Conservation (phyloP, 176 grass and related monocot genomes). For the Pontederia crassipes region DNA sequence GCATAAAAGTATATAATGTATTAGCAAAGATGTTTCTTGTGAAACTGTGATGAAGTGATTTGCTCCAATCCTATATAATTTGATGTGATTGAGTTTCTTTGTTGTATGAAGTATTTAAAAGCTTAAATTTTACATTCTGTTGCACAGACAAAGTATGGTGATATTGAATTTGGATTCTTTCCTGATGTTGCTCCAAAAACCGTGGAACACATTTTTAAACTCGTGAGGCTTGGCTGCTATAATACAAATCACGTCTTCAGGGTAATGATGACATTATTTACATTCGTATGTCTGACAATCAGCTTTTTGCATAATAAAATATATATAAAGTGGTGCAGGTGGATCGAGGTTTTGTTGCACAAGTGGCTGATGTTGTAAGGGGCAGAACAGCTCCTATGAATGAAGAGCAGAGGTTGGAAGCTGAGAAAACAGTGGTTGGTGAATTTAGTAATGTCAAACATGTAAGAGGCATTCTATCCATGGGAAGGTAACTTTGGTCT, state of each 20-base stretch:
- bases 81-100: not conserved
- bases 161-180: constrained; percentile 93
- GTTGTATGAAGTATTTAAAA: constrained; percentile 12
- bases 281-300: not conserved
- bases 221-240: constrained; percentile 85
- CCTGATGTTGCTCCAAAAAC: constrained; percentile 82
- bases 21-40: too few species aligned
- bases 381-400: constrained; percentile 85
- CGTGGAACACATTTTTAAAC: constrained; percentile 86
- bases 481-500: constrained; percentile 60
- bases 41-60: too few species aligned
- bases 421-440: constrained; percentile 77
- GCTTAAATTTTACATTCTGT: constrained; percentile 15
- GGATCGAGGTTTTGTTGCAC: constrained; percentile 94
- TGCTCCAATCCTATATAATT: not conserved
- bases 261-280: constrained; percentile 20
- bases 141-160: constrained; percentile 74
- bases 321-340: constrained; percentile 33
- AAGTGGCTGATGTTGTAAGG: constrained; percentile 72
- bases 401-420: constrained; percentile 48
- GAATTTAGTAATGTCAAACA: constrained; percentile 97
- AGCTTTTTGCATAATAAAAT: not conserved
- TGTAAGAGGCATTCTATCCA: constrained; percentile 88
- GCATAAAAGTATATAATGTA: too few species aligned
- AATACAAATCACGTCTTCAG: constrained; percentile 94